These are phyloP conservation scores for Macrolepiota albuminosa DNA, from an alignment of 768 basidiomycete genomes.

Conservation along the genomic window DNA sequence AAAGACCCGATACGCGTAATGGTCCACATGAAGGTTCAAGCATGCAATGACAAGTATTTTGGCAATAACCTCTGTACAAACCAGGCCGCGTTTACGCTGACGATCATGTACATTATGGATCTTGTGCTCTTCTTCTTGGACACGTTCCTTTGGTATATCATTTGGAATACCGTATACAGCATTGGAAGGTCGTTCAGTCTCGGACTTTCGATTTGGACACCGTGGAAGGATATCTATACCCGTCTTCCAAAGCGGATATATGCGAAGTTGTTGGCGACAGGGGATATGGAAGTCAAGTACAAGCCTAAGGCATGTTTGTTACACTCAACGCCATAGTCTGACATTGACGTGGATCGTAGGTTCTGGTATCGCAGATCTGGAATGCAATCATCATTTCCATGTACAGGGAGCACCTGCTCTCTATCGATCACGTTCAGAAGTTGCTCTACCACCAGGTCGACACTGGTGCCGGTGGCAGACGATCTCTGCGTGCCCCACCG, in stretches of 20 bases:
- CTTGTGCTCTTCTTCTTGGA: slow-evolving; percentile 96
- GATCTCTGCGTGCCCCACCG: slow-evolving; percentile 89
- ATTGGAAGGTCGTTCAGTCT: slow-evolving; percentile 85
- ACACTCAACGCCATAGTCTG: background rate
- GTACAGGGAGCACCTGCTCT: slow-evolving; percentile 98
- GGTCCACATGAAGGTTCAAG: slow-evolving; percentile 95
- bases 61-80: slow-evolving; percentile 82
- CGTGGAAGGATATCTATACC: slow-evolving; percentile 97
- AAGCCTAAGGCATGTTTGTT: slow-evolving; percentile 84
- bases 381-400: slow-evolving; percentile 99
- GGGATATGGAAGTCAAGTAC: slow-evolving; percentile 97
- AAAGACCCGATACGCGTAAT: slow-evolving; percentile 90
- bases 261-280: slow-evolving; percentile 88
- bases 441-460: slow-evolving; percentile 97
- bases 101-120: slow-evolving; percentile 99
- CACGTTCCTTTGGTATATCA: slow-evolving; percentile 99
- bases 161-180: slow-evolving; percentile 96
- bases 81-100: slow-evolving; percentile 91
- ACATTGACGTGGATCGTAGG: slow-evolving; percentile 37
- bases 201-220: slow-evolving; percentile 97
- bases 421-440: slow-evolving; percentile 98
- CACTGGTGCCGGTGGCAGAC: slow-evolving; percentile 68
- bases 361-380: slow-evolving; percentile 98
- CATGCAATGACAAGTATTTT: slow-evolving; percentile 83
- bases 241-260: slow-evolving; percentile 96